Conservation (phyloP, 2,329 filamentous ascomycete species). For the Aureobasidium sp. region DNA sequence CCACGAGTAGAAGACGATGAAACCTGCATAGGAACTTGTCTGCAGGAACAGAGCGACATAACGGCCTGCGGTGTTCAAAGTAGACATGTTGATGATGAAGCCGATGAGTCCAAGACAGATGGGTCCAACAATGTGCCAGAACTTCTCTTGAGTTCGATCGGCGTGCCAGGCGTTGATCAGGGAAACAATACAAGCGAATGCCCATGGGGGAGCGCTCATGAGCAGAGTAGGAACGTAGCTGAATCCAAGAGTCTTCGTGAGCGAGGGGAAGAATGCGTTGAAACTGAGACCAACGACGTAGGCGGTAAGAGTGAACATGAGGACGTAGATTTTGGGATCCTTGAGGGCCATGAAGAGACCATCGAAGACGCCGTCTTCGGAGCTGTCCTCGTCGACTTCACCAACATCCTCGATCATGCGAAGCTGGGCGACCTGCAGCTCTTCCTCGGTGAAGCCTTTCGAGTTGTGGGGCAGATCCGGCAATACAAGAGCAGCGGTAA, state of each 20-base stretch:
- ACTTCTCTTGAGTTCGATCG: slow-evolving; percentile 32
- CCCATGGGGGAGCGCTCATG: slow-evolving; percentile 27
- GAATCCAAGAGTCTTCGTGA: slow-evolving; percentile 33
- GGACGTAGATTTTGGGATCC: slow-evolving; percentile 21
- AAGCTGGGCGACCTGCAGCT: slow-evolving; percentile 32
- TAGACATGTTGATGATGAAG: slow-evolving; percentile 54
- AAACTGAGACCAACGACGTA: slow-evolving; percentile 14
- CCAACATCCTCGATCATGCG: slow-evolving; percentile 27
- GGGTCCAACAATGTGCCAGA: slow-evolving; percentile 51
- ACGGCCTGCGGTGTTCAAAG: slow-evolving; percentile 47
- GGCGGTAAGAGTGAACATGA: slow-evolving; percentile 9
- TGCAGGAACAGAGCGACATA: slow-evolving; percentile 55
- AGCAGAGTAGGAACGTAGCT: slow-evolving; percentile 28
- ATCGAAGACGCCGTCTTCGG: slow-evolving; percentile 35
- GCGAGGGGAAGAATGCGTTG: slow-evolving; percentile 28
- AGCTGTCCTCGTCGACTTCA: slow-evolving; percentile 30
- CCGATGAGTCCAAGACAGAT: slow-evolving; percentile 47
- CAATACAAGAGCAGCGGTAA: slow-evolving; percentile 50
- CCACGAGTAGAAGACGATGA: slow-evolving; percentile 53
- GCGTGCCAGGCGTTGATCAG: slow-evolving; percentile 19
- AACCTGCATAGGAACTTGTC: slow-evolving; percentile 48
- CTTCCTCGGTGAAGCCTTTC: slow-evolving; percentile 28
- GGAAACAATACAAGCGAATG: slow-evolving; percentile 23
- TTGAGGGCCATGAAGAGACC: slow-evolving; percentile 19
- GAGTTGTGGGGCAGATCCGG: slow-evolving; percentile 30